These are phyloP conservation scores for Graphilbum ipis-grandicollis DNA, from an alignment of 2,329 filamentous ascomycete genomes.

Conservation along the genomic window DNA sequence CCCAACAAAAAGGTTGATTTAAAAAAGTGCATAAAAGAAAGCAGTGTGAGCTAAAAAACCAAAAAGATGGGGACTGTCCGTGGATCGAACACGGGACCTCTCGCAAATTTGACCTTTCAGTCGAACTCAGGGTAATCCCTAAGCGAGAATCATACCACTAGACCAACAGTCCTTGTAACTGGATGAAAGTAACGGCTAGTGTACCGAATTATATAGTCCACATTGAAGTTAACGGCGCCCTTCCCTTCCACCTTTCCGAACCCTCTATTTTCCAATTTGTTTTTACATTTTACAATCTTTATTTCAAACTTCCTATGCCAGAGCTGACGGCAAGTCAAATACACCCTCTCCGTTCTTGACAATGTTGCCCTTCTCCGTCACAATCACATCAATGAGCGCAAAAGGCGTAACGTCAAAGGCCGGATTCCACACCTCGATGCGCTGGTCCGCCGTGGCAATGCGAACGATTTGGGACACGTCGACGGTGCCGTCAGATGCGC, in stretches of 20 bases:
- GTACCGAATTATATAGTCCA: too few species aligned
- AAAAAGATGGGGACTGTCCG: slow-evolving; percentile 6
- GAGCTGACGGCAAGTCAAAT: slow-evolving; percentile 30
- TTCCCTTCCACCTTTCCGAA: too few species aligned
- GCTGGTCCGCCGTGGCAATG: slow-evolving; percentile 62
- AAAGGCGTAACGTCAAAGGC: slow-evolving; percentile 91
- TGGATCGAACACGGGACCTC: slow-evolving; percentile 8
- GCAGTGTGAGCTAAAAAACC: too few species aligned
- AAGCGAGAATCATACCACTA: slow-evolving; percentile 52
- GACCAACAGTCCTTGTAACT: slow-evolving; percentile 16
- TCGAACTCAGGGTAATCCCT: slow-evolving; percentile 20
- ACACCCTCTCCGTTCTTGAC: slow-evolving; percentile 54
- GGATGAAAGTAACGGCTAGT: too few species aligned
- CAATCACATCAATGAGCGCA: slow-evolving; percentile 76
- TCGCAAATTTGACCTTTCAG: slow-evolving; percentile 2
- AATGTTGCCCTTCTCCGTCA: slow-evolving; percentile 80
- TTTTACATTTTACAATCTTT: too few species aligned
- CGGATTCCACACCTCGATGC: slow-evolving; percentile 86
- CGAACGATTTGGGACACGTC: slow-evolving; percentile 47
- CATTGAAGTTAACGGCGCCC: too few species aligned
- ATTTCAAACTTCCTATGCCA: too few species aligned
- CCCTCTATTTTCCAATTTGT: too few species aligned
- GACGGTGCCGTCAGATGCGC: slow-evolving; percentile 42
- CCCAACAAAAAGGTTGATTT: too few species aligned
- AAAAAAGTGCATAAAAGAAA: too few species aligned